phyloP scores from a whole-genome alignment of 257 asterid genomes.

The Voacanga thouarsii region DNA sequence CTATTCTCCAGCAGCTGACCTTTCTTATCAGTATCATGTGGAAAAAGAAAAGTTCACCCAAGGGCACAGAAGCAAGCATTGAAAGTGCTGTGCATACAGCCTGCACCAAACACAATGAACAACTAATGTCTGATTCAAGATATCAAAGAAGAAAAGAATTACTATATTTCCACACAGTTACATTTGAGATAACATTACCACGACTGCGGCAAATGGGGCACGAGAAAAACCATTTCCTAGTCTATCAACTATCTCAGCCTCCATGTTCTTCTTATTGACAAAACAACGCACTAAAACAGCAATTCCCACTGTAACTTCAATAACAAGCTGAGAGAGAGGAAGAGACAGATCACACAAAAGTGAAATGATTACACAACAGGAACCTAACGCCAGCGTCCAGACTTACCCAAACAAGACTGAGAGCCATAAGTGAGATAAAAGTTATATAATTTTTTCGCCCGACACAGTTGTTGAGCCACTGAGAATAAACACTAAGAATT shows the following conservation, averaged over 20 bases:
- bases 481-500: constrained; percentile 27
- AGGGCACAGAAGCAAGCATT: constrained; percentile 82
- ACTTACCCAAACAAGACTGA: constrained; percentile 92
- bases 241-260: constrained; percentile 81
- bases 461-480: constrained; percentile 99
- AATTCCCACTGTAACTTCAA: constrained; percentile 87
- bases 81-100: constrained; percentile 88
- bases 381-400: constrained; percentile 11
- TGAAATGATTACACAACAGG: background rate
- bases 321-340: constrained; percentile 55
- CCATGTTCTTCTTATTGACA: constrained; percentile 60
- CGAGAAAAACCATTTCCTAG: constrained; percentile 97
- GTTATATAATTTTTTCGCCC: constrained; percentile 86
- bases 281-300: constrained; percentile 89
- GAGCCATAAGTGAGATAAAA: constrained; percentile 81
- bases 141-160: constrained; percentile 8
- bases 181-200: constrained; percentile 50
- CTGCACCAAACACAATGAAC: constrained; percentile 40
- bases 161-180: constrained; percentile 7
- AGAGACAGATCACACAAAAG: constrained; percentile 14
- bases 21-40: constrained; percentile 90
- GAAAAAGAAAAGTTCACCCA: constrained; percentile 97
- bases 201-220: constrained; percentile 95
- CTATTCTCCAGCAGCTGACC: constrained; percentile 37
- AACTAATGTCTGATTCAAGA: background rate